Percentiles rank a stretch among this genome's conserved stretches.
Conservation (phyloP, 2,329 filamentous ascomycete genomes). For the Aspergillus pseudoglaucus region DNA sequence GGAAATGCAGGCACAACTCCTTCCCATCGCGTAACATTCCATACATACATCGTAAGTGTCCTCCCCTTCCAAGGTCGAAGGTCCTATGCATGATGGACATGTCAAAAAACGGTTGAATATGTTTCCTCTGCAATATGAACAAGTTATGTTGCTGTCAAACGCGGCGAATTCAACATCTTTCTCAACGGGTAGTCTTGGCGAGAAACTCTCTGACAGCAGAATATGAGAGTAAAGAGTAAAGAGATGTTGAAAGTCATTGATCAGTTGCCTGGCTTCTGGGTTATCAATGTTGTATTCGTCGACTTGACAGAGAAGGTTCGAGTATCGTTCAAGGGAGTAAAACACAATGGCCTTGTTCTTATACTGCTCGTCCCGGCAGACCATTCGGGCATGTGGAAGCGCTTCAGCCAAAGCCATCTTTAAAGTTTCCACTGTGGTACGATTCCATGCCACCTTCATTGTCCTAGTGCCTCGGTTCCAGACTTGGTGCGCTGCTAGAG, state of each 20-base stretch:
- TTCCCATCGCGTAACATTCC: constrained; percentile 97
- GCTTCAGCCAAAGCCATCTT: constrained; percentile 81
- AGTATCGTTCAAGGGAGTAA: constrained; percentile 77
- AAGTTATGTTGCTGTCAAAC: constrained; percentile 88
- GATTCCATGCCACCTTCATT: constrained; percentile 97
- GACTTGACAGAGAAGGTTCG: constrained; percentile 52
- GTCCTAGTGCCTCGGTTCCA: constrained; percentile 96
- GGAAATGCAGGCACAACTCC: constrained; percentile 84
- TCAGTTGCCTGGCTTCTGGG: constrained; percentile 61
- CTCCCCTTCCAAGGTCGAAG: constrained; percentile 61
- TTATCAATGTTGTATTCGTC: constrained; percentile 41
- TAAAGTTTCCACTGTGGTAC: constrained; percentile 85
- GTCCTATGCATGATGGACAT: constrained; percentile 73
- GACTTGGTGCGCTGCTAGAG: constrained; percentile 90
- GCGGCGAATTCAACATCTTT: constrained; percentile 66
- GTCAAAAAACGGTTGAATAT: constrained; percentile 97
- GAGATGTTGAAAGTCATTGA: constrained; percentile 73
- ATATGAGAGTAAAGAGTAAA: constrained; percentile 73
- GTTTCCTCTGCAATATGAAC: constrained; percentile 90
- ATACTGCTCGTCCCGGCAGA: constrained; percentile 96
- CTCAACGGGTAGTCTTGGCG: constrained; percentile 54
- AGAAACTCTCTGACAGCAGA: constrained; percentile 80
- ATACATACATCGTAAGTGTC: constrained; percentile 95
- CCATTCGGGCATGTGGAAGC: constrained; percentile 77
- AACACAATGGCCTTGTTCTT: constrained; percentile 97